A percentile compares a stretch with the other conserved stretches of the same genome.
Evolutionary conservation across 2,329 filamentous ascomycete genomes (phyloP).

Genomic region (Alternaria sp.): DNA sequence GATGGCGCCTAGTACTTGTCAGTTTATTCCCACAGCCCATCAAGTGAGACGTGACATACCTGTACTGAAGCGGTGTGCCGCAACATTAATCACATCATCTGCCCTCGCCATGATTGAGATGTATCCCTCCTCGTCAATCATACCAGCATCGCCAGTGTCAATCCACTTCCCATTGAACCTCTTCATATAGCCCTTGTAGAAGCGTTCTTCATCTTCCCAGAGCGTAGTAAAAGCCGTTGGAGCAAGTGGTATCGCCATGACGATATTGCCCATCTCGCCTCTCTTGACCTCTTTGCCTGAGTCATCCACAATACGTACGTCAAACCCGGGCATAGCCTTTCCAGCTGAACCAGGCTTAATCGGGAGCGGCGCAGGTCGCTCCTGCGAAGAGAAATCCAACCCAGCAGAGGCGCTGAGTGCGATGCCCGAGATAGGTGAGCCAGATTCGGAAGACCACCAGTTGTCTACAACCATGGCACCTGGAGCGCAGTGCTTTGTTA

Average conservation of each 20-base stretch:
- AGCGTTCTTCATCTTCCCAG: slow-evolving; percentile 85
- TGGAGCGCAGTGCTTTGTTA: slow-evolving; percentile 70
- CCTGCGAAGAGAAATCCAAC: slow-evolving; percentile 58
- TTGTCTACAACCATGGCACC: slow-evolving; percentile 73
- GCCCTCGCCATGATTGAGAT: slow-evolving; percentile 69
- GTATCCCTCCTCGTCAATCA: slow-evolving; percentile 78
- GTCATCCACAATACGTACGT: slow-evolving; percentile 85
- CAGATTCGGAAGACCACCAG: slow-evolving; percentile 78
- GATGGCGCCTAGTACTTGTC: slow-evolving; percentile 69
- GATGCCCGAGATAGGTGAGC: slow-evolving; percentile 72
- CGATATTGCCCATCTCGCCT: slow-evolving; percentile 89
- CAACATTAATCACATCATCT: slow-evolving; percentile 96
- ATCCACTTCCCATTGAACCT: slow-evolving; percentile 84
- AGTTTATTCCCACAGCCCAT: neutral
- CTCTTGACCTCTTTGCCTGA: slow-evolving; percentile 73
- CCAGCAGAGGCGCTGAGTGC: slow-evolving; percentile 70
- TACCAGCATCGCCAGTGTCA: slow-evolving; percentile 89
- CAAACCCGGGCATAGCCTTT: slow-evolving; percentile 90
- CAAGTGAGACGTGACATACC: slow-evolving; percentile 60
- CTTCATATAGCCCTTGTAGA: slow-evolving; percentile 84
- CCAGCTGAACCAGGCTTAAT: slow-evolving; percentile 88
- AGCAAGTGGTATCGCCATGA: slow-evolving; percentile 80
- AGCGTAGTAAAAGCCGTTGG: slow-evolving; percentile 87
- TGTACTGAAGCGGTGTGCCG: slow-evolving; percentile 88
- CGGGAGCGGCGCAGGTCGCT: slow-evolving; percentile 58